Conservation (phyloP, 2,329 filamentous ascomycete genomes). For the Chrysoporthe puriensis region DNA sequence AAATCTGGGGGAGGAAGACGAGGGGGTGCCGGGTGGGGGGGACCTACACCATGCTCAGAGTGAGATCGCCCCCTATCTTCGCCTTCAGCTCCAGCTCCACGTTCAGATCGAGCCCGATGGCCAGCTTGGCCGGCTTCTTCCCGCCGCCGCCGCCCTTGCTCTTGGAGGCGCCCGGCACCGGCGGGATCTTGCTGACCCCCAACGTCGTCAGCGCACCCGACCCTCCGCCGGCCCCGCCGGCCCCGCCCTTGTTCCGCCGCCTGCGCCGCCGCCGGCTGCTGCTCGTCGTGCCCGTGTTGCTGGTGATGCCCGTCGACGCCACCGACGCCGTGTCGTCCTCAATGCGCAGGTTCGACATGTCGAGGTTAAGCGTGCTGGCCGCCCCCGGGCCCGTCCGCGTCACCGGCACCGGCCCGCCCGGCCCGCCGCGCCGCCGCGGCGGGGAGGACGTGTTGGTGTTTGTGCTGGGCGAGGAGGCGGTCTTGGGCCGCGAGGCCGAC, state of each 20-base stretch:
- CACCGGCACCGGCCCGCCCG: slow-evolving; percentile 11
- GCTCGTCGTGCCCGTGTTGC: slow-evolving; percentile 16
- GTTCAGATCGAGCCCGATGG: slow-evolving; percentile 63
- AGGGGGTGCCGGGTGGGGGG: not conserved
- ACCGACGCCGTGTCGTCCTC: slow-evolving; percentile 21
- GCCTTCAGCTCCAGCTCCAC: slow-evolving; percentile 79
- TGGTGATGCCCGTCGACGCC: not conserved
- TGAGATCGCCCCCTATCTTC: slow-evolving; percentile 77
- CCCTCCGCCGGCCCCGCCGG: not conserved
- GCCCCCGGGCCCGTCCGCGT: not conserved
- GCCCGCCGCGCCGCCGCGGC: slow-evolving; percentile 4
- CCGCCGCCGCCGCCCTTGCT: slow-evolving; percentile 20
- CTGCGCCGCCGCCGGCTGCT: slow-evolving; percentile 22
- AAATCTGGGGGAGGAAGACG: not conserved
- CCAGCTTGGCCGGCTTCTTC: slow-evolving; percentile 37
- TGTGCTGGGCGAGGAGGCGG: slow-evolving; percentile 13
- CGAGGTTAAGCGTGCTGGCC: slow-evolving; percentile 9
- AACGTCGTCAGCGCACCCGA: not conserved
- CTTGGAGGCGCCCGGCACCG: slow-evolving; percentile 1
- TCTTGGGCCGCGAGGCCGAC: slow-evolving; percentile 11
- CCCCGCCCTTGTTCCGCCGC: slow-evolving; percentile 16
- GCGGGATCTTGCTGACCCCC: slow-evolving; percentile 6
- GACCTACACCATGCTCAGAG: slow-evolving; percentile 68
- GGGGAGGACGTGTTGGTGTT: slow-evolving; percentile 10
- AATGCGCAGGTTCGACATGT: slow-evolving; percentile 21